Percentiles rank a stretch among this genome's conserved stretches.
Conservation (phyloP, 192 early-diverging fungal species). For the Umbelopsis sp. region DNA sequence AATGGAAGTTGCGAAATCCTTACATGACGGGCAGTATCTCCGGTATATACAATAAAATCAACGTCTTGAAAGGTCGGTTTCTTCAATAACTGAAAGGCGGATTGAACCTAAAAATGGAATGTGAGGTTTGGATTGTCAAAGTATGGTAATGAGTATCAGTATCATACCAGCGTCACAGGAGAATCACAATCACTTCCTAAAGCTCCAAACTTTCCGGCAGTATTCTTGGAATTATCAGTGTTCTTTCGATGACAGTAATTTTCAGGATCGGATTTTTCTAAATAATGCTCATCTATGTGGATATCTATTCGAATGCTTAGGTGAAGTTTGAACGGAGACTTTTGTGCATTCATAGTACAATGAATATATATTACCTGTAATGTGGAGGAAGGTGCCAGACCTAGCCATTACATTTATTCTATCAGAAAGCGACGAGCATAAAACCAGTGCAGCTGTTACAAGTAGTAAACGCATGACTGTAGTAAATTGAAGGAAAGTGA, state of each 20-base stretch:
- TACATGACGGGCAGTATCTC: constrained; percentile 41
- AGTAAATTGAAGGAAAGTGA: not conserved
- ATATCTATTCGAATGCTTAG: constrained; percentile 29
- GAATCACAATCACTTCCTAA: constrained; percentile 37
- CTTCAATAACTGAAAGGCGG: constrained; percentile 37
- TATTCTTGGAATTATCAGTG: constrained; percentile 21
- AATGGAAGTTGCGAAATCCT: constrained; percentile 3
- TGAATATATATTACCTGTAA: constrained; percentile 29
- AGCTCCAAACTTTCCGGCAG: constrained; percentile 39
- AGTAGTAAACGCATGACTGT: not conserved
- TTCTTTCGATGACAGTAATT: constrained; percentile 35
- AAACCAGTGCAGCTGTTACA: not conserved
- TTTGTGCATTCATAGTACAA: not conserved
- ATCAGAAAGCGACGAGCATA: not conserved
- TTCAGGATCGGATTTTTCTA: constrained; percentile 31
- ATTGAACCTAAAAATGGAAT: constrained; percentile 11
- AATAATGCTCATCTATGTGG: constrained; percentile 39
- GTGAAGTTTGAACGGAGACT: not conserved
- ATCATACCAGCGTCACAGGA: constrained; percentile 28
- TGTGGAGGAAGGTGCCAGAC: constrained; percentile 35
- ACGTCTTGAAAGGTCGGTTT: constrained; percentile 18
- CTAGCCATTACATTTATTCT: not conserved
- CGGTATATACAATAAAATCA: constrained; percentile 47
- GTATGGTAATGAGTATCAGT: not conserved
- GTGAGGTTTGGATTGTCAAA: not conserved